Base-by-base conservation (phyloP, 257 asterid species). In the Solanum pinnatisectum region DNA sequence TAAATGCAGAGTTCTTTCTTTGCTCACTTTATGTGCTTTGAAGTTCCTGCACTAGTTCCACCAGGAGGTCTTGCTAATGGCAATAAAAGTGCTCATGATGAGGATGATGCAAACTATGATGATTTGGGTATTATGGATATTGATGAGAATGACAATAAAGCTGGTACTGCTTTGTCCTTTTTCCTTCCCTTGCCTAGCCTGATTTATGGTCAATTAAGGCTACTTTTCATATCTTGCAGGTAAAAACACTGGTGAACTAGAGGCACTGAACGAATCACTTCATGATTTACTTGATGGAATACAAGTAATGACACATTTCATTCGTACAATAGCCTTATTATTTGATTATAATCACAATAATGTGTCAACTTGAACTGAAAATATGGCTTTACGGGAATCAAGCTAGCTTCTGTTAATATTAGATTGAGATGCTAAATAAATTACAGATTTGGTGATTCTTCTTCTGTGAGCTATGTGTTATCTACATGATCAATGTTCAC, bases 21-120 rank as follows among this genome's bases (percentile, higher is more conserved):
- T 88, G 98, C 99, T 81, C 98, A 94, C 88, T 97, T 97, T 88
- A 96, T 97, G 99, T 97, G 99, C 95, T 97, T 97, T 91, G 98
- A 97, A 90, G 94, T 95, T 92, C 93, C 96, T 88, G 94, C 95
- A 87, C 96, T 95, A 89, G 93, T 92, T 89, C 95, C 96, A 59
- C 92, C 95, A 11, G 98, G 94, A 77, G 94, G 93, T 84, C 88
- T 77, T 92, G 91, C 92, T 83, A 89, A 93, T 89, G 96, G 94
- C 59, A 93, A 85, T 89, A 94, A 93, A 91, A 87, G 90, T 88
- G 93, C 85, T 68, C 88, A 72, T 46, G 84, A 44, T 35, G 84
- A 91, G 82, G 92, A 91, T 76, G 93, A 89, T 86, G 91, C 89
- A 84, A 89, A 91, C 87, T 93, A 92, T 90, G 99, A 95, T 87